Evolutionary conservation across 257 asterid species (phyloP).

Genomic region (Capsicum baccatum): DNA sequence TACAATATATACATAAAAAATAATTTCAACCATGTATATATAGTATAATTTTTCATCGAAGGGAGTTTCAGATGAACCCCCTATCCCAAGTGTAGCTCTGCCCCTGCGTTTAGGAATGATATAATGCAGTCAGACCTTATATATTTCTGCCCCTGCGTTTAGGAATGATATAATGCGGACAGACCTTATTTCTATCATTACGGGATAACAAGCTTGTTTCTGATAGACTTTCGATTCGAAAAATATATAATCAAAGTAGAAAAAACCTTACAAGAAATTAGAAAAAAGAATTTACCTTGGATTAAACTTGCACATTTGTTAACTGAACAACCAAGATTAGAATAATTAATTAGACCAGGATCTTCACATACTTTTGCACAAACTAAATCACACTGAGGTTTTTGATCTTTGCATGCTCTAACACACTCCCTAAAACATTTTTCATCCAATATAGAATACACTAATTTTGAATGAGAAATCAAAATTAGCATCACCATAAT

Average conservation of each 20-base stretch:
- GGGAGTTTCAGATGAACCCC: too few species aligned
- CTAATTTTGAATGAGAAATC: conserved; percentile 6
- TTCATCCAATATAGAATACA: background rate
- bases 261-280: background rate
- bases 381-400: background rate
- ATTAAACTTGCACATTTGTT: background rate
- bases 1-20: too few species aligned
- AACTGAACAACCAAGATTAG: background rate
- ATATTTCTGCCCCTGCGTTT: too few species aligned
- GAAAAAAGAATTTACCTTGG: background rate
- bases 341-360: background rate
- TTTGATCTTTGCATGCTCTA: background rate
- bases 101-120: too few species aligned
- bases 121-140: too few species aligned
- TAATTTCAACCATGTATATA: too few species aligned
- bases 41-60: too few species aligned
- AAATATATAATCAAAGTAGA: background rate
- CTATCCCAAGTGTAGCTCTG: too few species aligned
- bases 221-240: background rate
- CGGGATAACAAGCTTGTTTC: background rate
- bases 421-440: background rate
- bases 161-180: too few species aligned
- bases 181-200: too few species aligned
- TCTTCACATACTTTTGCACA: background rate
- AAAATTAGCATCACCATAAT: background rate